Evolutionary conservation across 208 protist genomes (phyloP).

Genomic region (Trypanosoma theileri): DNA sequence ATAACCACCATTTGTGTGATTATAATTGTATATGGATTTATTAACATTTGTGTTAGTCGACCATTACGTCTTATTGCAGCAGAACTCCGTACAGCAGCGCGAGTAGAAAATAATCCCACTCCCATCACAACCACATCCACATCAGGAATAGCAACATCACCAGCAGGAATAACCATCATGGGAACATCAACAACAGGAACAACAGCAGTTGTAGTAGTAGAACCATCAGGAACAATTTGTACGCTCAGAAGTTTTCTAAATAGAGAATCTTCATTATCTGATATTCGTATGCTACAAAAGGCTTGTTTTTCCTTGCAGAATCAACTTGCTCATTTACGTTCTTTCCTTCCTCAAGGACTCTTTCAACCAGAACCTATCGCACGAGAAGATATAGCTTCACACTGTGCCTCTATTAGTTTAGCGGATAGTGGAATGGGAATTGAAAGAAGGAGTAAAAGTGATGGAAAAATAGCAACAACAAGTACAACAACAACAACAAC

Average conservation of each 20-base stretch:
- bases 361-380: neutral
- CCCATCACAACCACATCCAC: too few species aligned
- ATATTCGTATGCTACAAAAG: neutral
- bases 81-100: conserved; percentile 3
- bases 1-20: neutral
- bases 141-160: neutral
- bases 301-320: conserved; percentile 4
- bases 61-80: conserved; percentile 9
- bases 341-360: conserved; percentile 10
- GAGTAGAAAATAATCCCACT: neutral
- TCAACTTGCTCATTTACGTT: conserved; percentile 11
- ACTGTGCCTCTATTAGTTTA: neutral
- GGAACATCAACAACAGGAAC: too few species aligned
- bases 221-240: neutral
- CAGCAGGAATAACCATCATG: neutral
- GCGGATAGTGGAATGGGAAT: neutral
- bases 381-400: neutral
- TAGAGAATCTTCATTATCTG: neutral
- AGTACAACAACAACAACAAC: neutral
- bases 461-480: neutral
- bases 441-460: neutral
- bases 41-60: conserved; percentile 1
- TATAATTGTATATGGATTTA: neutral
- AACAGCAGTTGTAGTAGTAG: neutral
- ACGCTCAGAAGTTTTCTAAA: too few species aligned